These are phyloP conservation scores for Psidium friedrichsthalianum DNA, from an alignment of 345 rosid genomes.

Conservation along the genomic window DNA sequence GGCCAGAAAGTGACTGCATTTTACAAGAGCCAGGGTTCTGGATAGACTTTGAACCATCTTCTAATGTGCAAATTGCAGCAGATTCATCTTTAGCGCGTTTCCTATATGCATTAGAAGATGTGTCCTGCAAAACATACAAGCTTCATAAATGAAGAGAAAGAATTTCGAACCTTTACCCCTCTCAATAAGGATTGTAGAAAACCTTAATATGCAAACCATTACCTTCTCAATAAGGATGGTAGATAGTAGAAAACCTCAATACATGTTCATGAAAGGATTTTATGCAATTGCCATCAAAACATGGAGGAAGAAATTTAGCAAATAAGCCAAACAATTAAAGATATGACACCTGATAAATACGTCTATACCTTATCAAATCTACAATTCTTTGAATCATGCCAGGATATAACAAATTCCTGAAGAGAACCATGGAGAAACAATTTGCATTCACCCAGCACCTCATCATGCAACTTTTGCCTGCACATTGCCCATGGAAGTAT, in stretches of 20 bases:
- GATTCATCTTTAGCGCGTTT: neutral
- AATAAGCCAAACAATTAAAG: neutral
- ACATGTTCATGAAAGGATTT: neutral
- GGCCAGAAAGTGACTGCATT: slow-evolving; percentile 20
- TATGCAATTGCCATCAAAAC: neutral
- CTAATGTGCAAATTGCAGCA: neutral
- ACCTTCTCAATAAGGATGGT: neutral
- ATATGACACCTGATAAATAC: neutral
- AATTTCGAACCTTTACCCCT: neutral
- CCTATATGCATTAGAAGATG: slow-evolving; percentile 1
- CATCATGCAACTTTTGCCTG: slow-evolving; percentile 74
- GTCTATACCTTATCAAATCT: slow-evolving; percentile 3
- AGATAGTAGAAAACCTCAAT: neutral
- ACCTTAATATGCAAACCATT: neutral
- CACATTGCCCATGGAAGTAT: slow-evolving; percentile 55
- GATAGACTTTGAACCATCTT: neutral
- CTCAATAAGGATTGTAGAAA: neutral
- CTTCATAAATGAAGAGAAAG: neutral
- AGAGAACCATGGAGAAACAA: slow-evolving; percentile 28
- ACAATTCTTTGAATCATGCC: slow-evolving; percentile 12
- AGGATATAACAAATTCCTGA: slow-evolving; percentile 22
- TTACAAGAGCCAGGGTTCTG: neutral
- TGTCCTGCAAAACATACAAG: slow-evolving; percentile 18
- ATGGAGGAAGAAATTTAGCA: neutral
- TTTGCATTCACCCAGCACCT: slow-evolving; percentile 53